A percentile compares a stretch with the other conserved stretches of the same genome.
These are phyloP conservation scores for Diutina catenulata DNA, from an alignment of 1,139 yeast genomes.

Conservation along the genomic window DNA sequence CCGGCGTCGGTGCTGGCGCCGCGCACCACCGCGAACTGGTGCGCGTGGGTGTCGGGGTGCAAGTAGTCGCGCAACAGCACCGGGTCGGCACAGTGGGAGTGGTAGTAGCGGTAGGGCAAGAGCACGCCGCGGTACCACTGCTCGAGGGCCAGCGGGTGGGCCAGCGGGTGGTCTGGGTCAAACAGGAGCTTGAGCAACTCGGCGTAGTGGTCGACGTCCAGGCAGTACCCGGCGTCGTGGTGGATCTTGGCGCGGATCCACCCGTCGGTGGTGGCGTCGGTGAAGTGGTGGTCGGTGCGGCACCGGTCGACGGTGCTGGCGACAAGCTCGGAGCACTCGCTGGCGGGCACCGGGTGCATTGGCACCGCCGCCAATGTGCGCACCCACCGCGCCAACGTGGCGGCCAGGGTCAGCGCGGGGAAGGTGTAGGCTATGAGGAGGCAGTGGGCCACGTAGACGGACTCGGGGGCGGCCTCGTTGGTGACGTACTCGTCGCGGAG, in stretches of 20 bases:
- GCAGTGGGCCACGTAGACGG: neutral
- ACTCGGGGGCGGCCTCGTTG: too few species aligned
- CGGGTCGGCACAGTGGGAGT: neutral
- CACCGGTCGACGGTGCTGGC: neutral
- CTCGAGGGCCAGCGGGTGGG: too few species aligned
- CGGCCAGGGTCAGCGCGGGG: constrained; percentile 2
- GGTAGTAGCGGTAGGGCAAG: neutral
- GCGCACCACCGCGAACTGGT: too few species aligned
- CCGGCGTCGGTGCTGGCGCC: too few species aligned
- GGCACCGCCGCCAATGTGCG: neutral
- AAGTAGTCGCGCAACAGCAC: too few species aligned
- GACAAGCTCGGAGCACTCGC: neutral
- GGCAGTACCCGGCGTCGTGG: neutral
- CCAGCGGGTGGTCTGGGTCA: too few species aligned
- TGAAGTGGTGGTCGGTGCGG: neutral
- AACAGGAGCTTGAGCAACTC: too few species aligned
- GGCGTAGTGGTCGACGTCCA: neutral
- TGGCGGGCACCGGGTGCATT: neutral
- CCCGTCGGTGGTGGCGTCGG: neutral
- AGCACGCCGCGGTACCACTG: neutral
- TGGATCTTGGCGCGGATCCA: constrained; percentile 1
- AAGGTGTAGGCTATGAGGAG: neutral
- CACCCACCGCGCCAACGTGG: neutral
- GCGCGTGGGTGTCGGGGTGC: too few species aligned
- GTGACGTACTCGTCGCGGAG: too few species aligned